Evolutionary conservation across 2,329 filamentous ascomycete species (phyloP), one percentile per base, ranked within the genome.

Genomic region (Ophiostoma perfectum): DNA sequence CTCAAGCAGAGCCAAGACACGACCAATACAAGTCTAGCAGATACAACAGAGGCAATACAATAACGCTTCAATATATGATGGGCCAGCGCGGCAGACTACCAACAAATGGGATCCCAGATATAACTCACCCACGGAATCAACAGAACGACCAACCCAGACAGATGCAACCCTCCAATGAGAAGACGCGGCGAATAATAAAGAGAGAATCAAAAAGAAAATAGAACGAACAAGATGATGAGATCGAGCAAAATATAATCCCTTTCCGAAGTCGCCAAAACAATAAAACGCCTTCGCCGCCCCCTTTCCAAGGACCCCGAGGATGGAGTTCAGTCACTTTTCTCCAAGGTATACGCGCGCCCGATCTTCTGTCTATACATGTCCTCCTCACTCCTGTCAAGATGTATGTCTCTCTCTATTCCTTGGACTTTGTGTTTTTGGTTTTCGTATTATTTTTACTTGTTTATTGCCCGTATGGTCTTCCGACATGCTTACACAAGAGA

Each of bases 401-500:
- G 36, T n/a, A 39, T 9, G 14, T 41, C 2, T 44, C 38, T 18
- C 36, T 39, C 14, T 6, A 41, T 41, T 42, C 58, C 39, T 62
- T 62, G 2, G 6, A n/a, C 2, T 18, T 12, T 58, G 1, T 1
- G 41, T 41, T 62, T n/a, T 18, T 18, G 9, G 4, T 39, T 11
- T 36, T 42, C 5, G 11, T 63, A 12, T 45, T 45, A 11, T 55
- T 14, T 63, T 42, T 63, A 42, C 55, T 60, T 60, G 27, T 60
- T 60, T 36, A 9, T 63, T 18, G 27, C 27, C 2, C 14, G 39
- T 5, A 41, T 63, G 38, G 5, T 42, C 18, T 52, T 6, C 14
- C 2, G 27, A 42, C 11, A 4, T 64, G n/a, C 55, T 74, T 84
- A 90, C 85, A 92, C 89, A 82, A 93, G 84, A 73, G 86, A 86